These are phyloP conservation scores for Zizania latifolia DNA, from an alignment of 176 grass and related monocot genomes.

Conservation along the genomic window DNA sequence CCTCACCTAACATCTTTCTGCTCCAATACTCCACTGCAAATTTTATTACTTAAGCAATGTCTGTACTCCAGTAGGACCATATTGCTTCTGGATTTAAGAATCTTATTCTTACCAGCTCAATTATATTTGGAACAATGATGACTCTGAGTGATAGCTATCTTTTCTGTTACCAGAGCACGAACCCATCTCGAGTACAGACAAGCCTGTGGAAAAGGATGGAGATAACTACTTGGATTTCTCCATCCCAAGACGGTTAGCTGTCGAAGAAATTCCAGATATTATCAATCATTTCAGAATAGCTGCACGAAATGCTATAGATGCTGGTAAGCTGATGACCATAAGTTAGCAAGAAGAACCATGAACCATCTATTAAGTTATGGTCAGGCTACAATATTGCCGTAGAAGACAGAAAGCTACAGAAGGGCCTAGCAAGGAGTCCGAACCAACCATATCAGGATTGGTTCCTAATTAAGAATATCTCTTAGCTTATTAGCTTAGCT, in stretches of 20 bases:
- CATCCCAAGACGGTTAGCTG: slow-evolving; percentile 36
- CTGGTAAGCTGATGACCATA: slow-evolving; percentile 31
- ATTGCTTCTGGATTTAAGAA: not conserved
- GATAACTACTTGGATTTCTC: slow-evolving; percentile 24
- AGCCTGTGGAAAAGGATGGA: slow-evolving; percentile 21
- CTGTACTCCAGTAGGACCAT: not conserved
- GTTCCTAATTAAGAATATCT: too few relatives aligned
- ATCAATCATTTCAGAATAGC: slow-evolving; percentile 49
- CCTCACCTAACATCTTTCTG: not conserved
- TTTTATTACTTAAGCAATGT: not conserved
- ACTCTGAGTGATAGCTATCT: not conserved
- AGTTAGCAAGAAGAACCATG: not conserved
- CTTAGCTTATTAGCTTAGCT: too few relatives aligned
- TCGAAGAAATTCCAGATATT: slow-evolving; percentile 45
- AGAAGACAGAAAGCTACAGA: too few relatives aligned
- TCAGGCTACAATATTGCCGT: too few relatives aligned
- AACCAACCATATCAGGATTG: too few relatives aligned
- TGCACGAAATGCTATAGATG: slow-evolving; percentile 57
- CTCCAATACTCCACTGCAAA: not conserved
- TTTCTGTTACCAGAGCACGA: slow-evolving; percentile 23
- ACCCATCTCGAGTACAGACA: slow-evolving; percentile 54
- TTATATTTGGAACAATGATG: not conserved
- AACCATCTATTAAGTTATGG: not conserved
- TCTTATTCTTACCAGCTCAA: not conserved
- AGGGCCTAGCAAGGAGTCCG: too few relatives aligned